Percentiles rank a stretch among this genome's conserved stretches.
Evolutionary conservation across 2,329 filamentous ascomycete genomes (phyloP).

Genomic region (Ascochyta koolunga): DNA sequence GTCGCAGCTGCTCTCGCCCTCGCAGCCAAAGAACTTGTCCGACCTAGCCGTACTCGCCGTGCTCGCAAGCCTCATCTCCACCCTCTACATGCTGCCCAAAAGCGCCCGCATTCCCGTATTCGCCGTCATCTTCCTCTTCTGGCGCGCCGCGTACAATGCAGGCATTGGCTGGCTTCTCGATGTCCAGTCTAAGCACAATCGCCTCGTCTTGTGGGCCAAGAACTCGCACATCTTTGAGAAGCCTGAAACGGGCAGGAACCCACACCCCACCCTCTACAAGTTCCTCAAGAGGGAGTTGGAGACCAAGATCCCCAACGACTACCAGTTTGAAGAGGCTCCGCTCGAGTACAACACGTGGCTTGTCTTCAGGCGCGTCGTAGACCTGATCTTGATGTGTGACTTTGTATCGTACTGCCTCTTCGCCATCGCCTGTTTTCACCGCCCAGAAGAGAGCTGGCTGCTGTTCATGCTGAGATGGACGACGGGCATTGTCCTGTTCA

Average conservation of each 20-base stretch:
- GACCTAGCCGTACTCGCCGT: conserved; percentile 81
- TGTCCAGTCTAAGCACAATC: conserved; percentile 86
- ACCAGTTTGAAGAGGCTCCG: conserved; percentile 89
- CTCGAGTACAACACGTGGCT: conserved; percentile 99
- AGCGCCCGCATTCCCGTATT: conserved; percentile 76
- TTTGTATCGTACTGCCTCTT: conserved; percentile 97
- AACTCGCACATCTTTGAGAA: conserved; percentile 86
- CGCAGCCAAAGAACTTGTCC: conserved; percentile 92
- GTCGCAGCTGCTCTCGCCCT: conserved; percentile 91
- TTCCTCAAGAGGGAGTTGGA: conserved; percentile 89
- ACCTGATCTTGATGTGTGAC: conserved; percentile 98
- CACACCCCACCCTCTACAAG: conserved; percentile 79
- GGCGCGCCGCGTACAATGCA: conserved; percentile 89
- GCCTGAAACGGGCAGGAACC: conserved; percentile 79
- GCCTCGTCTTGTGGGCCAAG: conserved; percentile 85
- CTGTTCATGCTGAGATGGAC: conserved; percentile 79
- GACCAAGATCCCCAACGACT: conserved; percentile 92
- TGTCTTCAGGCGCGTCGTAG: conserved; percentile 91
- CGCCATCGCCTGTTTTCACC: conserved; percentile 83
- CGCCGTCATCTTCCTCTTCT: conserved; percentile 85
- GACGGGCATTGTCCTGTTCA: conserved; percentile 76
- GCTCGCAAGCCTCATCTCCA: conserved; percentile 74
- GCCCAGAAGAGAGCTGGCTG: conserved; percentile 73
- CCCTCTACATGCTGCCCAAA: conserved; percentile 74
- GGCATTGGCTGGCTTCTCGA: conserved; percentile 91